Base-by-base conservation (phyloP, 768 basidiomycete species). In the Xerocomus brunneocitrinus region DNA sequence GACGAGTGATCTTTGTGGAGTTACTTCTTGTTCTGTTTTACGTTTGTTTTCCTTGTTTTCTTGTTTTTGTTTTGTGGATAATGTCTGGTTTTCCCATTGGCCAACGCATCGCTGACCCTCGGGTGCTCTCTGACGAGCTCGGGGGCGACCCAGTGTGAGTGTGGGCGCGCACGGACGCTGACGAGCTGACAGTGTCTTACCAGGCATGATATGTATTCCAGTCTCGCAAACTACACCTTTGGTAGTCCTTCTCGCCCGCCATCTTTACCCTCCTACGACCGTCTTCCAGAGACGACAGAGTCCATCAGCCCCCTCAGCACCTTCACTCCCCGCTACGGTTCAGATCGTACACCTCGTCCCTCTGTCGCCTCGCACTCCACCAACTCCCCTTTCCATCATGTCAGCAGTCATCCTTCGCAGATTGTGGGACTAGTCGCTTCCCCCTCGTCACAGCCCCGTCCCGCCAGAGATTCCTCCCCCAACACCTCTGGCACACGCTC, bases 341-440 rank as follows among this genome's bases (percentile, higher is more conserved):
- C 67, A 19, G 75, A 79, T 58, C 71, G 68, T 35, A 78, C 78
- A 0, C 77, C 78, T 5, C 75, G 78, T 38, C 73, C 72, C 9
- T 78, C 78, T 25, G 61, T 78, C 32, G 72, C 70, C 6, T 32
- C 46, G 9, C 50, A 30, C 43, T n/a, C 43, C 3, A 14, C 43
- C 43, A 28, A 24, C n/a, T 44, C 43, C 19, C 43, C 28, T 28
- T 44, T 44, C 43, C 43, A 42, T 44, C 35, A 41, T 57, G 63
- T 54, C 60, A 61, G 57, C 71, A 74, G 62, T 70, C 72, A 62
- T 71, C 68, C 62, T 47, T 67, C 62, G 65, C 65, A 59, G 58
- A 49, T 56, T 64, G 22, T 63, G 60, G 62, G 65, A 66, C 53
- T 55, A 61, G 47, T 65, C 60, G 55, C 60, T 57, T 58, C 56